Base-by-base conservation (phyloP, 2,329 filamentous ascomycete genomes). In the Zopfia rhizophila region DNA sequence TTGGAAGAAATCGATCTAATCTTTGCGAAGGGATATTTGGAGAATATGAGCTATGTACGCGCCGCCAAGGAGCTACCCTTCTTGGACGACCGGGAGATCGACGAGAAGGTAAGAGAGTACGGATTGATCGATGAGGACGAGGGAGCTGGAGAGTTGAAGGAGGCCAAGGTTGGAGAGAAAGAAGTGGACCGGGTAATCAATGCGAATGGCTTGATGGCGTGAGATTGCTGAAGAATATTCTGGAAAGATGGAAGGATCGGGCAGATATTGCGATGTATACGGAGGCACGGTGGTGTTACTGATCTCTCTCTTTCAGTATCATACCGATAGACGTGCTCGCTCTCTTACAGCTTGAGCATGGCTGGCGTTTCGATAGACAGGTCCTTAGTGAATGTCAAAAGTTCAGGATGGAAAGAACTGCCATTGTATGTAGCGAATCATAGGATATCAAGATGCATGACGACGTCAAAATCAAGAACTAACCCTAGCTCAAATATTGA, bases 21-120 rank as follows among this genome's bases (percentile, higher is more conserved):
- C 56, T 81, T 81, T 44, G 70, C 71, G 35, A 70, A 70, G 55
- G 70, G 82, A 8, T 76, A 75, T 54, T 65, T 75, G 21, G 84
- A 86, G 67, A 80, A 82, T 2, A 85, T 82, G 4, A 81, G 77
- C 4, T 85, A 85, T 50, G 82, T 86, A 41, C 74, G 74, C 52
- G 83, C 83, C 4, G 79, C 82, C 22, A 73, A 80, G 55, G 76
- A 85, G 36, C 66, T 87, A 45, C 83, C 83, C 0, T 74, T 77
- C 50, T 70, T 86, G 10, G 66, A 74, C 3, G 74, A 75, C 7
- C 72, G 76, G 30, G 77, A 84, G 55, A 75, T 85, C 21, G 80
- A 84, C 65, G 66, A 73, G 38, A 78, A 82, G 56, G 65, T 66
- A 28, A 55, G 65, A 18, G 51, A 64, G 31, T 72, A 72, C 43